These are phyloP conservation scores for Stereocaulon alpinum DNA, from an alignment of 495 filamentous ascomycete species.

Conservation along the genomic window DNA sequence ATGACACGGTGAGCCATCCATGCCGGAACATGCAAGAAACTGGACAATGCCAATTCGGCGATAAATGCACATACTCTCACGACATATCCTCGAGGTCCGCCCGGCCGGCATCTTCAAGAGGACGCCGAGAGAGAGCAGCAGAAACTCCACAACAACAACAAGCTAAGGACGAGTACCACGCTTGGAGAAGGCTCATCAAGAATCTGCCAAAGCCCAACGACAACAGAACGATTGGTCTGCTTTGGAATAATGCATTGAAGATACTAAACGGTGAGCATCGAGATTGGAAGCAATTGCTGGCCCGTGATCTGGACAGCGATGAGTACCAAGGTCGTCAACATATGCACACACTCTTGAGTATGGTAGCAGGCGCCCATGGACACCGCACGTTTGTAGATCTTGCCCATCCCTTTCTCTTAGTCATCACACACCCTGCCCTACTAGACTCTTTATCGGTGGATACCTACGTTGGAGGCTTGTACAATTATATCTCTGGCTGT, in stretches of 20 bases:
- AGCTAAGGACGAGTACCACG: slow-evolving; percentile 3
- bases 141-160: slow-evolving; percentile 1
- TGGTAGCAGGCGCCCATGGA: slow-evolving; percentile 2
- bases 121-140: neutral
- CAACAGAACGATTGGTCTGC: neutral
- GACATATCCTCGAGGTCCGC: neutral
- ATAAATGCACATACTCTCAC: neutral
- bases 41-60: neutral
- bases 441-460: slow-evolving; percentile 43
- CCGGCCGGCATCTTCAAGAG: neutral
- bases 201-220: slow-evolving; percentile 1
- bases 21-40: neutral
- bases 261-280: slow-evolving; percentile 3
- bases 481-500: slow-evolving; percentile 44
- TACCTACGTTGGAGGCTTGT: slow-evolving; percentile 43
- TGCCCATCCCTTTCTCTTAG: slow-evolving; percentile 37
- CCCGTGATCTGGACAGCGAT: slow-evolving; percentile 3
- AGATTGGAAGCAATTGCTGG: slow-evolving; percentile 9
- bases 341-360: neutral
- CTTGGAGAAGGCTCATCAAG: slow-evolving; percentile 8
- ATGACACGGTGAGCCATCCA: neutral
- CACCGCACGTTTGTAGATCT: neutral
- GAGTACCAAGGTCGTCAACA: neutral
- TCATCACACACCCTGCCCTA: slow-evolving; percentile 41
- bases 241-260: slow-evolving; percentile 1